These are phyloP conservation scores for Fusarium mexicanum DNA, from an alignment of 2,329 filamentous ascomycete genomes.

Conservation along the genomic window DNA sequence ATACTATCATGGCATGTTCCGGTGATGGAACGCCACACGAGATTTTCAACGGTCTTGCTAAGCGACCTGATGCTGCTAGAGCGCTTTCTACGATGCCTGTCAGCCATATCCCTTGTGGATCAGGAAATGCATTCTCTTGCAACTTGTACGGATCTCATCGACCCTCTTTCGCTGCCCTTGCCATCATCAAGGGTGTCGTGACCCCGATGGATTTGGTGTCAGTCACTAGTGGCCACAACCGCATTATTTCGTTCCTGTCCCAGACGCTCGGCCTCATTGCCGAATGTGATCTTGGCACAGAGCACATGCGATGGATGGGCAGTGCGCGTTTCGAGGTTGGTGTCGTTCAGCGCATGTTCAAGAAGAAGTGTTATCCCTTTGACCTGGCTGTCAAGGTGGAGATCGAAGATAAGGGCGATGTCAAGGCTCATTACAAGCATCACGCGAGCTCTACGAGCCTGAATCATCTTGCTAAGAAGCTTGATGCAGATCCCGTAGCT, in stretches of 20 bases:
- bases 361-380: slow-evolving; percentile 84
- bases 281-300: slow-evolving; percentile 88
- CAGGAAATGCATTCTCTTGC: slow-evolving; percentile 91
- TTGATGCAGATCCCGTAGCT: slow-evolving; percentile 36
- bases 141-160: slow-evolving; percentile 86
- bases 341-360: slow-evolving; percentile 78
- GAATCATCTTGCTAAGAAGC: slow-evolving; percentile 35
- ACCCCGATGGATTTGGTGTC: slow-evolving; percentile 87
- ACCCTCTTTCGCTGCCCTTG: slow-evolving; percentile 79
- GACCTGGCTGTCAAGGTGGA: slow-evolving; percentile 88
- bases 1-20: slow-evolving; percentile 88
- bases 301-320: slow-evolving; percentile 94
- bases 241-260: slow-evolving; percentile 87
- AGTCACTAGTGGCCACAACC: slow-evolving; percentile 80
- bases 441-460: slow-evolving; percentile 51
- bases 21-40: slow-evolving; percentile 93
- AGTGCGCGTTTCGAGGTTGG: slow-evolving; percentile 85
- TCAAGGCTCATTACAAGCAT: slow-evolving; percentile 76
- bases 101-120: slow-evolving; percentile 89
- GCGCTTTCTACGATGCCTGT: slow-evolving; percentile 84
- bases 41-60: slow-evolving; percentile 91
- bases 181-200: slow-evolving; percentile 86
- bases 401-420: slow-evolving; percentile 76
- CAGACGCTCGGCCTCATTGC: slow-evolving; percentile 91
- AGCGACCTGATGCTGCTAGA: slow-evolving; percentile 75